Evolutionary conservation across 176 grass and related monocot species (phyloP), one percentile per base, ranked within the genome.

Genomic region (Paspalum vaginatum): DNA sequence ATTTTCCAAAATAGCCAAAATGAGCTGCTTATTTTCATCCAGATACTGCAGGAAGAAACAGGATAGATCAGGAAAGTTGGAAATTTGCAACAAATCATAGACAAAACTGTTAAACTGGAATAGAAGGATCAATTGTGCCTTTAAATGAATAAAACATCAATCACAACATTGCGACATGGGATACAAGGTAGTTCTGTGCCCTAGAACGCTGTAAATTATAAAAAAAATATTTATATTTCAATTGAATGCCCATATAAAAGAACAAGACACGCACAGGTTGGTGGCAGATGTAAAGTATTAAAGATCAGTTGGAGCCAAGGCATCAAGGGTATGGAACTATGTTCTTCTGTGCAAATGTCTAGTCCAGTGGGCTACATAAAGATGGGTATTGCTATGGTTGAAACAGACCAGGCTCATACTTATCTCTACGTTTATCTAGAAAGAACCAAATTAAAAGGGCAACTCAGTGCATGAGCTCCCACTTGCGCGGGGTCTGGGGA

Each of bases 21-120:
- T 97, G 61, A 97, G 93, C 65, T 93, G 93, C 52, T 97, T 97
- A 67, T 97, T 97, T 71, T 97, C 90, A 81, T 97, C 93, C 83
- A 97, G 76, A 79, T 93, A 91, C 93, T 97, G 87, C 72, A 87
- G 43, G 41, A 83, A 75, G 6, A 59, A 55, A 52, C 18, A 47
- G 22, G 42, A 51, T 55, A 17, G 75, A 21, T 87, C 26, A 72
- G 6, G n/a, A 47, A 26, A 51, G 69, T 17, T 48, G n/a, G 47
- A 54, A 47, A 55, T 70, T 11, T 9, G 11, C 41, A 68, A 64
- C 20, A 71, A 7, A 68, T 13, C 46, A n/a, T 26, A 32, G 10
- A 75, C 20, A n/a, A 26, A 54, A 65, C 21, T 42, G 41, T 39
- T 75, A 64, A 64, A 47, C 48, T 57, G 5, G 56, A 58, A 85